Base-by-base conservation (phyloP, 179 eudicot genomes). In the Nepenthes alata region DNA sequence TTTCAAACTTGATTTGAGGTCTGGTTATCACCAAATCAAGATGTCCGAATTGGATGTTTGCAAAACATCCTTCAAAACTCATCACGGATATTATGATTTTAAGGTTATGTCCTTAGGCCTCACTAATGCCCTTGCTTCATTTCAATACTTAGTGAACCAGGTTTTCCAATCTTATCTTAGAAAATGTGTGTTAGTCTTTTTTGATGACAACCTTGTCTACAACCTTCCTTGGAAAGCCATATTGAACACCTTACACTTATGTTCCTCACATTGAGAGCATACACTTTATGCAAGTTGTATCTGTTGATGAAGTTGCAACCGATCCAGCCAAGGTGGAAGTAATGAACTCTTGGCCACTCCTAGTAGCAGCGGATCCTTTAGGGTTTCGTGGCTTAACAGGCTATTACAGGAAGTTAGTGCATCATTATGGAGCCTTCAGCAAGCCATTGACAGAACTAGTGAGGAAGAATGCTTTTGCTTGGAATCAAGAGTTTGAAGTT, bases 381-480 rank as follows among this genome's bases (percentile, higher is more conserved):
- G 62, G 61, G 1, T 65, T 15, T 38, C 10, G 45, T 1, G 68
- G 68, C 1, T 34, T 63, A 8, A 63, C 58, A 1, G 58, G 58
- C 7, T 55, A 55, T 16, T 55, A 55, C n/a, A 3, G 37, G n/a
- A 55, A 34, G 8, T 64, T 64, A 44, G 53, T 64, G 5, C 2
- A 44, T 2, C 4, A 15, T 10, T 64, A 64, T 41, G 60, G 36
- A n/a, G 25, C 25, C 25, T 25, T 25, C 25, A 52, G 7, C 9
- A 7, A 8, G 48, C 47, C 2, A 51, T 53, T 39, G 5, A 51
- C 4, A 5, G 15, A 11, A 0, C n/a, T 50, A 13, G 6, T 50
- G 53, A 50, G 4, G 57, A 5, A 37, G 48, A 4, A 37, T 2
- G 49, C 34, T 2, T 58, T 58, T 16, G 9, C 10, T 41, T 56